Percentiles rank a stretch among this genome's conserved stretches.
phyloP scores from a whole-genome alignment of 2,329 filamentous ascomycete genomes.

The Colletotrichum limetticola region DNA sequence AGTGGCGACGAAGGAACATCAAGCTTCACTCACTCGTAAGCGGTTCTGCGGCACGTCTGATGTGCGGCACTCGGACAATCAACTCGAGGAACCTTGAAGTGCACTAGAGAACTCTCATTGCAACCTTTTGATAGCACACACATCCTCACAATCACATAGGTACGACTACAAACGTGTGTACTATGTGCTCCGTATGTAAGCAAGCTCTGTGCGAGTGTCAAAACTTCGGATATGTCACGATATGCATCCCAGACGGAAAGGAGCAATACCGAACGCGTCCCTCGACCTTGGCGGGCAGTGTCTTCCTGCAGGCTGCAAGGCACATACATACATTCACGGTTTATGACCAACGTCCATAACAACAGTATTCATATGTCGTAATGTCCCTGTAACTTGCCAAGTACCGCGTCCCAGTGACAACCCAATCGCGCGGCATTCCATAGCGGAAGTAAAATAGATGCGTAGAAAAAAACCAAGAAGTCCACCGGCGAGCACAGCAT shows the following conservation, averaged over 20 bases:
- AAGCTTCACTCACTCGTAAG: constrained; percentile 7
- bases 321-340: background rate
- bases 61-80: background rate
- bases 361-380: background rate
- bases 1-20: background rate
- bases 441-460: background rate
- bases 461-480: background rate
- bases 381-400: background rate
- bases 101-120: background rate
- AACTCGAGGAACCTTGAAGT: background rate
- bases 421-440: background rate
- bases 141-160: too few relatives aligned
- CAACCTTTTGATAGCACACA: background rate
- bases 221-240: background rate
- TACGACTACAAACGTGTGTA: too few relatives aligned
- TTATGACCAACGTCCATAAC: background rate
- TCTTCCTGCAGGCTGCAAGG: constrained; percentile 17
- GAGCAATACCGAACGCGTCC: constrained; percentile 23
- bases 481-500: constrained; percentile 29
- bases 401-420: background rate
- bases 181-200: background rate
- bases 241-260: constrained; percentile 9
- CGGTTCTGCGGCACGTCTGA: constrained; percentile 17
- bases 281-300: constrained; percentile 22
- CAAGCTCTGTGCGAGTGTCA: background rate